Base-by-base conservation (phyloP, 2,329 filamentous ascomycete species). In the Botrytis elliptica region DNA sequence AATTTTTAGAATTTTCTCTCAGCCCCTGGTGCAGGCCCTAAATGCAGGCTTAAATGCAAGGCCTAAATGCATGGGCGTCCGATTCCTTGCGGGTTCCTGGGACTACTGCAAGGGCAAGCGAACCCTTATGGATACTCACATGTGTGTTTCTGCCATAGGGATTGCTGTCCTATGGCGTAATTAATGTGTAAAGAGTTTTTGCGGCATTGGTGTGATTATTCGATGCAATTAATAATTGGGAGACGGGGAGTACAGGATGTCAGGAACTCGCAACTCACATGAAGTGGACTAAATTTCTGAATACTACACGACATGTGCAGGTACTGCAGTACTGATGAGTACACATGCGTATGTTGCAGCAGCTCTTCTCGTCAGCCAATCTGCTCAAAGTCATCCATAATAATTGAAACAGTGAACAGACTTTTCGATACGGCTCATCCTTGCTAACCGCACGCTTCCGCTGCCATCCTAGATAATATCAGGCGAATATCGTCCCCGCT, bases 41-140 rank as follows among this genome's bases (percentile, higher is more conserved):
- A 52, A 67, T 68, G 36, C 46, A 68, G 33, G 46, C 64, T 29
- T 62, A 40, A 52, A 67, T 68, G 36, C 46, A 68, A 63, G 36
- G 36, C 64, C 44, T n/a, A 14, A n/a, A 25, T 66, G 42, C 29
- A 46, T 49, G 44, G 29, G 62, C 62, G 25, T 64, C 60, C 22
- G 60, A 40, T 25, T 63, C 38, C 60, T 63, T 62, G 59, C 57
- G 42, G 60, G 69, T 71, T 44, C 69, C 69, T 71, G 69, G 33
- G 33, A n/a, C 59, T 66, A 65, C 70, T 71, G 70, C 60, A 71
- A 66, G 70, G 70, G 70, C 70, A 42, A 66, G 70, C 40, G 36
- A 46, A 16, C 62, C 46, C 62, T 52, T 36, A 49, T 55, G 36
- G 59, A 71, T 49, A 40, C 16, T 29, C 62, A 42, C 64, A 65